Conservation (phyloP, 352 stramenopile species). For the Globisporangium irregulare region DNA sequence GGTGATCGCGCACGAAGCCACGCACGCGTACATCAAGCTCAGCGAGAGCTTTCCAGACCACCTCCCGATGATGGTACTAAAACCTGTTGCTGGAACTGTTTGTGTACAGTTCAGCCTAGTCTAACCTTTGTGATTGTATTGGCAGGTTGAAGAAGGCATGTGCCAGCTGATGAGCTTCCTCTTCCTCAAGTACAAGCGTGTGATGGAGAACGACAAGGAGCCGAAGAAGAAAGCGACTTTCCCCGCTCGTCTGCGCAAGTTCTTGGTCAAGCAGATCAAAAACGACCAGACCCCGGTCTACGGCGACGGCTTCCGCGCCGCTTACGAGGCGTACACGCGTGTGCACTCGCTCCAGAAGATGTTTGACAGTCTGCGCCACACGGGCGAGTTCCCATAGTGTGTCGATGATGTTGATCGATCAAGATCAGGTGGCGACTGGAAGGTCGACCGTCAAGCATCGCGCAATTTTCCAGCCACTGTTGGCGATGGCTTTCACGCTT, state of each 20-base stretch:
- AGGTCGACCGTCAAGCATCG: too few species aligned
- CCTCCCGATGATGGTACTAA: slow-evolving; percentile 35
- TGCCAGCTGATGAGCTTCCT: slow-evolving; percentile 79
- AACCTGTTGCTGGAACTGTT: too few species aligned
- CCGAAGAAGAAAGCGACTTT: slow-evolving; percentile 35
- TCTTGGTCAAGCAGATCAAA: slow-evolving; percentile 64
- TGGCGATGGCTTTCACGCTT: too few species aligned
- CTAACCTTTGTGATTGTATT: slow-evolving; percentile 2
- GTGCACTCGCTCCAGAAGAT: slow-evolving; percentile 63
- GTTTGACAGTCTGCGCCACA: slow-evolving; percentile 56
- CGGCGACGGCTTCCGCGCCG: slow-evolving; percentile 63
- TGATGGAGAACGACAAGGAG: slow-evolving; percentile 36
- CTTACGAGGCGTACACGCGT: slow-evolving; percentile 58
- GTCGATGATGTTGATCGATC: background rate
- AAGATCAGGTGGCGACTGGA: background rate
- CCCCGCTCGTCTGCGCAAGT: slow-evolving; percentile 45
- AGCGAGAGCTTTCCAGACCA: slow-evolving; percentile 61
- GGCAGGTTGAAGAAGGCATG: slow-evolving; percentile 60
- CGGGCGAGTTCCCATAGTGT: slow-evolving; percentile 38
- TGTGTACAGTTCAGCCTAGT: too few species aligned
- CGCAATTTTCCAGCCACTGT: too few species aligned
- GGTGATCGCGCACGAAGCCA: slow-evolving; percentile 71
- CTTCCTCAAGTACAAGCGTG: slow-evolving; percentile 70
- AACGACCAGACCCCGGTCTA: slow-evolving; percentile 58
- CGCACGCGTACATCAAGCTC: slow-evolving; percentile 73